A percentile compares a stretch with the other conserved stretches of the same genome.
These are phyloP conservation scores for Nowakowskiella sp. DNA, from an alignment of 192 early-diverging fungal genomes.

Conservation along the genomic window DNA sequence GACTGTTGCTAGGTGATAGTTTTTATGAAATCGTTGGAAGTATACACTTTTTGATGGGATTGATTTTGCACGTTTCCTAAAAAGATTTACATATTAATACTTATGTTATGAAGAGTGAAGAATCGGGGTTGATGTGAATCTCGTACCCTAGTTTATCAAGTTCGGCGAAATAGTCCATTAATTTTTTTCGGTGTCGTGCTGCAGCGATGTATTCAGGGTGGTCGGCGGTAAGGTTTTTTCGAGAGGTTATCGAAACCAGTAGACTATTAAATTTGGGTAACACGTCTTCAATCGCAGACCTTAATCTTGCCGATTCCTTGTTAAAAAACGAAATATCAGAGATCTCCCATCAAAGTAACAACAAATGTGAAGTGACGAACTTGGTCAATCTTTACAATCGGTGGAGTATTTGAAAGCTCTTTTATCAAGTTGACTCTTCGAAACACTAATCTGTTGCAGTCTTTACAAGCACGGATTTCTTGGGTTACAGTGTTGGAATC, in stretches of 20 bases:
- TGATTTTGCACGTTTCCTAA: constrained; percentile 36
- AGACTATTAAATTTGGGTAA: constrained; percentile 38
- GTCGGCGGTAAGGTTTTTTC: constrained; percentile 17
- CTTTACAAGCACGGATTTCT: constrained; percentile 24
- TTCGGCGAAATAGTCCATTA: constrained; percentile 41
- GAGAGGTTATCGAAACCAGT: constrained; percentile 27
- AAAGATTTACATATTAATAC: not conserved
- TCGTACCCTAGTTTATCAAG: constrained; percentile 38
- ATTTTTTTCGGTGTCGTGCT: constrained; percentile 24
- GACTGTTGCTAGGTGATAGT: constrained; percentile 27
- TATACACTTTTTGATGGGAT: constrained; percentile 15
- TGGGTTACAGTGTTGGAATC: not conserved
- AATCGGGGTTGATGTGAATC: not conserved
- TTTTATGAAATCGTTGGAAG: constrained; percentile 25
- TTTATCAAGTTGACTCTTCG: constrained; percentile 1
- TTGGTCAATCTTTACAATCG: constrained; percentile 10
- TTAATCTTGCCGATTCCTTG: constrained; percentile 19
- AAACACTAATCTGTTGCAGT: constrained; percentile 29
- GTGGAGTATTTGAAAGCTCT: not conserved
- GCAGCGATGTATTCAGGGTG: constrained; percentile 37
- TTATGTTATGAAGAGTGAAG: not conserved
- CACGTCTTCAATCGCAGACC: constrained; percentile 21
- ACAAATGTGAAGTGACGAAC: constrained; percentile 6
- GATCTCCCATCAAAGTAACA: not conserved
- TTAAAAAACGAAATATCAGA: constrained; percentile 5